Percentiles rank a stretch among this genome's conserved stretches.
phyloP scores from a whole-genome alignment of 192 early-diverging fungal genomes.

The Backusella macrospora region DNA sequence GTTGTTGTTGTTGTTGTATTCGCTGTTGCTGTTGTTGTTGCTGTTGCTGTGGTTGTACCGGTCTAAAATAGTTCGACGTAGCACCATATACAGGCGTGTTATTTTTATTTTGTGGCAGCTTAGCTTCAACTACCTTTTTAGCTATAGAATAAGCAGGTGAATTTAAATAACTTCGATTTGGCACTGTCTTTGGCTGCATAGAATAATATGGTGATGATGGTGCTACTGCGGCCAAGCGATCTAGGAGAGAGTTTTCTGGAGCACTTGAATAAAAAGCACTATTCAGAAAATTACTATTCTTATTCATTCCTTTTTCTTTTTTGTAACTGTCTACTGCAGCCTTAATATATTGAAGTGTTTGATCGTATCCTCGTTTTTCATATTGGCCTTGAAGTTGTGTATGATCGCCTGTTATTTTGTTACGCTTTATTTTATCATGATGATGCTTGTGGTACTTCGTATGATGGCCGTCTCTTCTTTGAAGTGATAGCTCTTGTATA shows the following conservation, averaged over 20 bases:
- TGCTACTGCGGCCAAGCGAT: neutral
- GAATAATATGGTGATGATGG: neutral
- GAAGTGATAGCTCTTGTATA: neutral
- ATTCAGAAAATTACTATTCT: neutral
- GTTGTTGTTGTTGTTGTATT: neutral
- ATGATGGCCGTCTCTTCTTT: neutral
- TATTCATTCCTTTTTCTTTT: neutral
- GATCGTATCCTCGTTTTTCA: neutral
- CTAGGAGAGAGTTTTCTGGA: neutral
- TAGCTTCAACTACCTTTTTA: neutral
- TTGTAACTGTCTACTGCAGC: conserved; percentile 2
- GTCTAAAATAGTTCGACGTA: neutral
- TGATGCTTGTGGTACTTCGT: neutral
- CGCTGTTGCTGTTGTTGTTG: neutral
- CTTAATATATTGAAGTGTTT: conserved; percentile 11
- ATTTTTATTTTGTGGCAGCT: neutral
- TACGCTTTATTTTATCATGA: neutral
- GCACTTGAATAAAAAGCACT: neutral
- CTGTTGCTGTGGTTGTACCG: neutral
- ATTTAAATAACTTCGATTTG: neutral
- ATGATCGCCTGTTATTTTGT: neutral
- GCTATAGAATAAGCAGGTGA: neutral
- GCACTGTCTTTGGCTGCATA: neutral
- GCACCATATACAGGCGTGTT: neutral
- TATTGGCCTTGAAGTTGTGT: neutral